Conservation (phyloP, 2,329 filamentous ascomycete species). For the Juglanconis sp. region DNA sequence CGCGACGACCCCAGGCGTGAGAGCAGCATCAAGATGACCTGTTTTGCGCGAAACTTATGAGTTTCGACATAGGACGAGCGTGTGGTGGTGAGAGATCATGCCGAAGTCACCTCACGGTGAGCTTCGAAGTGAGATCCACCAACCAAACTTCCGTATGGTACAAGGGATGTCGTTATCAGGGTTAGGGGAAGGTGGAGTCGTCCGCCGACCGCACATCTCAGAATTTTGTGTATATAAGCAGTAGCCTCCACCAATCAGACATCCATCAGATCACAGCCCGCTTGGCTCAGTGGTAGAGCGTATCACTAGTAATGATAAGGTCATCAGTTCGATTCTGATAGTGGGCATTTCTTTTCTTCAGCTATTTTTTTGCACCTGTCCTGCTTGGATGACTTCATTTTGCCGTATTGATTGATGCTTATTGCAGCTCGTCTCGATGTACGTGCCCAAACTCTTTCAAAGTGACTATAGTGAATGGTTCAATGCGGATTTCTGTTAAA, state of each 20-base stretch:
- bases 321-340: slow-evolving; percentile 18
- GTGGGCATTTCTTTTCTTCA: slow-evolving; percentile 3
- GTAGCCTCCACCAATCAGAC: too few species aligned
- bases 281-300: slow-evolving; percentile 20
- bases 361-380: neutral
- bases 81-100: neutral
- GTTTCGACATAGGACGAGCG: neutral
- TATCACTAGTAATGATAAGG: slow-evolving; percentile 20
- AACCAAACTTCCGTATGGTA: too few species aligned
- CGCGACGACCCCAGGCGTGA: slow-evolving; percentile 13
- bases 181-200: too few species aligned
- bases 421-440: too few species aligned
- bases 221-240: neutral
- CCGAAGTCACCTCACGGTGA: neutral
- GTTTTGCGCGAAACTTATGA: neutral
- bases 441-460: too few species aligned
- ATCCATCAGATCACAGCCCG: neutral
- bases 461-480: too few species aligned
- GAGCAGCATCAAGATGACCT: slow-evolving; percentile 13
- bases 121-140: neutral
- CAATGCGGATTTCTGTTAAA: too few species aligned
- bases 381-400: too few species aligned
- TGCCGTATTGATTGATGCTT: too few species aligned
- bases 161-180: neutral
- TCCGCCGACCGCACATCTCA: neutral